Percentiles rank a stretch among this genome's conserved stretches.
phyloP scores from a whole-genome alignment of 2,329 filamentous ascomycete species.

The Pyrenophora tritici-repentis region DNA sequence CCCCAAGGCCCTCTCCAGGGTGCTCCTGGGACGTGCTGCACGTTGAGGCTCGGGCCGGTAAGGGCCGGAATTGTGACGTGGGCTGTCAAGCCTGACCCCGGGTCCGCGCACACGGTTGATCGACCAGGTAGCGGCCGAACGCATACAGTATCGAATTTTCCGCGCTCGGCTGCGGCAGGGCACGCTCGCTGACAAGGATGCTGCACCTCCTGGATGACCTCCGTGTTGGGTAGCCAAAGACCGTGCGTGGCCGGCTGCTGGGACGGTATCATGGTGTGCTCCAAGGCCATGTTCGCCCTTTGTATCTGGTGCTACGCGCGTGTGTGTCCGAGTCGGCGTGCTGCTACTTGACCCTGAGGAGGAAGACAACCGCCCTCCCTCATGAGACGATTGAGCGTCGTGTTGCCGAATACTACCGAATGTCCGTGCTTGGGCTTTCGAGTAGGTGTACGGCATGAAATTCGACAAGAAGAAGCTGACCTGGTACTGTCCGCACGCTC shows the following conservation, averaged over 20 bases:
- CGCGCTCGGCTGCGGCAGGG: conserved; percentile 23
- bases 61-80: conserved; percentile 33
- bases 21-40: conserved; percentile 27
- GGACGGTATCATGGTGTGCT: conserved; percentile 10
- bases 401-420: conserved; percentile 35
- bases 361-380: conserved; percentile 31
- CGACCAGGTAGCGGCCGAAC: conserved; percentile 31
- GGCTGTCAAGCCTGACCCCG: conserved; percentile 22
- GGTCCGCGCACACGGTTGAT: conserved; percentile 33
- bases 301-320: conserved; percentile 36
- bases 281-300: conserved; percentile 9
- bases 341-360: conserved; percentile 23
- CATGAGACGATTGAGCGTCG: conserved; percentile 21
- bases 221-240: conserved; percentile 18
- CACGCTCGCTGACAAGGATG: conserved; percentile 17
- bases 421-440: conserved; percentile 38
- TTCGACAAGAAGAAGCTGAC: conserved; percentile 36
- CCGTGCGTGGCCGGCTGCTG: conserved; percentile 13
- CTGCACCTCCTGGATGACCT: conserved; percentile 14
- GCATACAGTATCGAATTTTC: conserved; percentile 24
- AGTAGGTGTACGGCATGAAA: conserved; percentile 37
- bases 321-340: conserved; percentile 14
- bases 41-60: conserved; percentile 38
- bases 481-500: conserved; percentile 25
- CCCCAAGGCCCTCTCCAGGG: conserved; percentile 10